phyloP scores from a whole-genome alignment of 805 yeast genomes.

The Saccharomycopsis sp. region DNA sequence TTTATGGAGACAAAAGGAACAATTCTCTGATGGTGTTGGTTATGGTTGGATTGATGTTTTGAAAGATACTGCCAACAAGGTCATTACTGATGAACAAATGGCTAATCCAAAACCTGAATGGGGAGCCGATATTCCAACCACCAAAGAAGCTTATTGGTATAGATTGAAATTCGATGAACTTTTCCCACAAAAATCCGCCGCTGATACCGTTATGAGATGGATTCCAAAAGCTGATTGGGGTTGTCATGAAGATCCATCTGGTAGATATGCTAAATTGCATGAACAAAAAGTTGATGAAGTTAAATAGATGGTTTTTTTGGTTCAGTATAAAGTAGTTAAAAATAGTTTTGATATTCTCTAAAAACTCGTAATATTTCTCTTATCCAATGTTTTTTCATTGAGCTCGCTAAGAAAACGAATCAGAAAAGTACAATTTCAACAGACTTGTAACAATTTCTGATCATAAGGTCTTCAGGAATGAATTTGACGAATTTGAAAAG shows the following conservation, averaged over 20 bases:
- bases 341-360: too few relatives aligned
- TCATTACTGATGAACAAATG: conserved; percentile 82
- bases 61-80: conserved; percentile 87
- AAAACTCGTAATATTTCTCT: too few relatives aligned
- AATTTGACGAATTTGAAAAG: too few relatives aligned
- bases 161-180: conserved; percentile 91
- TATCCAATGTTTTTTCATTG: too few relatives aligned
- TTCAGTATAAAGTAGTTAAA: too few relatives aligned
- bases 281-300: conserved; percentile 45
- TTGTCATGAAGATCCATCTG: conserved; percentile 97
- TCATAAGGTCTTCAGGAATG: too few relatives aligned
- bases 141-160: conserved; percentile 99
- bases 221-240: conserved; percentile 99
- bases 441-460: too few relatives aligned
- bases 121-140: conserved; percentile 91
- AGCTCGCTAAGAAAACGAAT: too few relatives aligned
- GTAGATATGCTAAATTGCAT: conserved; percentile 90
- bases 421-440: too few relatives aligned
- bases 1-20: conserved; percentile 99
- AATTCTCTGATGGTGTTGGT: conserved; percentile 98
- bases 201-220: conserved; percentile 98
- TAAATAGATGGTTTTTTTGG: too few relatives aligned
- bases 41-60: conserved; percentile 98
- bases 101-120: conserved; percentile 89
- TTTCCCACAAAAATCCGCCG: conserved; percentile 88